Evolutionary conservation across 345 rosid genomes (phyloP), one percentile per base, ranked within the genome.

Genomic region (Physaria fendleri): DNA sequence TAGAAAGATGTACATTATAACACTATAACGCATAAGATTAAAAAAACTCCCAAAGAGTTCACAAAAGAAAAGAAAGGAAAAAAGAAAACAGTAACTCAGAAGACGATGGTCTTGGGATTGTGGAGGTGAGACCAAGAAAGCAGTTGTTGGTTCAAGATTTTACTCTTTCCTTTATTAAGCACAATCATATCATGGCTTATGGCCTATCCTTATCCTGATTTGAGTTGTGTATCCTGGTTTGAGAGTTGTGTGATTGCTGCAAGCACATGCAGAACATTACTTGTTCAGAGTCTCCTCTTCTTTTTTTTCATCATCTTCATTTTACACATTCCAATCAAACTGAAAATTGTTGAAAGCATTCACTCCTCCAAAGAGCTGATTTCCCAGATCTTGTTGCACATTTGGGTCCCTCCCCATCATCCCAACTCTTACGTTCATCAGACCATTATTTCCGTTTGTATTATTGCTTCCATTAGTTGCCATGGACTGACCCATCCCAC

Each of bases 331-430:
- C 95, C 95, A 93, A 68, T 87, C 95, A 73, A 78, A 83, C 44
- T 76, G 97, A 51, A 79, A 73, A 82, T 89, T 89, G 78, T 57
- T 82, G 64, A 72, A 83, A 76, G 88, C 82, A 32, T 81, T 85
- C 51, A 72, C 88, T 12, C 91, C 84, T 71, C 95, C 96, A 3
- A 87, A 83, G 62, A 85, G 69, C 27, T 83, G 91, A 75, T 71
- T 92, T 66, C 95, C 93, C 57, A 89, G 63, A 65, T 89, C 99
- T 53, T 83, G 88, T 47, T 84, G 98, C 47, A 78, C 66, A 56
- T 74, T 74, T 48, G 82, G 95, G 30, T 87, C 94, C n/a, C n/a
- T n/a, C n/a, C n/a, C n/a, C n/a, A n/a, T n/a, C n/a, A n/a, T n/a
- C n/a, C n/a, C n/a, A n/a, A n/a, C n/a, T n/a, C n/a, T n/a, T n/a